Evolutionary conservation across 208 protist genomes (phyloP).

Genomic region (Trypanosomatidae sp.): DNA sequence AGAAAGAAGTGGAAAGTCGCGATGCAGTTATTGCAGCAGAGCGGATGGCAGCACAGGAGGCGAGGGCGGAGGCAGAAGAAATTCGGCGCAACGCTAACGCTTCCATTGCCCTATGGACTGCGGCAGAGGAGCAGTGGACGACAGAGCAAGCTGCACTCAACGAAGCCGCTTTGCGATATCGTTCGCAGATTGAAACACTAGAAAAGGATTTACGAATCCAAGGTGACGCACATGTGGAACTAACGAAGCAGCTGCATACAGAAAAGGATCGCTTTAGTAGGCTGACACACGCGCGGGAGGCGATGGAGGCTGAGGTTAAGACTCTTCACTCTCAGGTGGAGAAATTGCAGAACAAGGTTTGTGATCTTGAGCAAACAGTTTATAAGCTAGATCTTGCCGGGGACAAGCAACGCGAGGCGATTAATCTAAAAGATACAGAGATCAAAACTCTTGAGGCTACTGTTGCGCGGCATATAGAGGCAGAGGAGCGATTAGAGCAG

Average conservation of each 20-base stretch:
- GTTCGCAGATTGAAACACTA: constrained; percentile 11
- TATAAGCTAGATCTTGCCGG: constrained; percentile 69
- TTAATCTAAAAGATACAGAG: constrained; percentile 73
- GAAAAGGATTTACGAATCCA: constrained; percentile 15
- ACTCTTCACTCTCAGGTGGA: constrained; percentile 46
- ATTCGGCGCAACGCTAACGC: constrained; percentile 64
- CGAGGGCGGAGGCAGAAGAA: constrained; percentile 60
- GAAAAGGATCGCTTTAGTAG: constrained; percentile 39
- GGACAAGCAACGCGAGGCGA: constrained; percentile 62
- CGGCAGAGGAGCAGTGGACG: constrained; percentile 79
- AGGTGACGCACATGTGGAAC: constrained; percentile 15
- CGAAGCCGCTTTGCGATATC: constrained; percentile 31
- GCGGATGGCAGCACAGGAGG: constrained; percentile 30
- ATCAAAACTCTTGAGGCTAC: constrained; percentile 56
- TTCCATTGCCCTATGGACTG: constrained; percentile 73
- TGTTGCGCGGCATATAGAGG: constrained; percentile 38
- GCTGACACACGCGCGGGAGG: constrained; percentile 20
- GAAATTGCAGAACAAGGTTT: constrained; percentile 57
- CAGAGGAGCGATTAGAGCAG: constrained; percentile 66
- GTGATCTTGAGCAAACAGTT: constrained; percentile 64
- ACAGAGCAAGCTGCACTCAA: constrained; percentile 56
- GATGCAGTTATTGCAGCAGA: constrained; percentile 51
- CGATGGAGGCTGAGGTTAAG: constrained; percentile 40
- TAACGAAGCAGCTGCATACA: constrained; percentile 28
- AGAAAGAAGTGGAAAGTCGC: constrained; percentile 64